Base-by-base conservation (phyloP, 2,329 filamentous ascomycete genomes). In the Aspergillus tamarii region DNA sequence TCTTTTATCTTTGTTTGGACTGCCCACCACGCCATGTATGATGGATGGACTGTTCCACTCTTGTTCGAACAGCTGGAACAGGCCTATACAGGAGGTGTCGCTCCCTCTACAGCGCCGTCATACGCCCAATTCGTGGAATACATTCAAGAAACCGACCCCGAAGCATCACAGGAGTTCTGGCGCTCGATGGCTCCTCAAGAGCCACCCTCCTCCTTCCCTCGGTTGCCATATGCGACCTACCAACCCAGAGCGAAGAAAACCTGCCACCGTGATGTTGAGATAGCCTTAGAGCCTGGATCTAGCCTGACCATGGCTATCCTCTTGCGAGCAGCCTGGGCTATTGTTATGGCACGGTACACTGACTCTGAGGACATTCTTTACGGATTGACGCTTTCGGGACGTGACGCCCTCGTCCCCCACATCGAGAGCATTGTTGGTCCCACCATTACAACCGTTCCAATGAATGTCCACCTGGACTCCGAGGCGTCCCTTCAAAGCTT, bases 401-500 rank as follows among this genome's bases (percentile, higher is more conserved):
- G 65, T 5, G 23, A 66, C 23, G 55, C 34, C 4, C 30, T 46
- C 32, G 61, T 64, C 30, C 58, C 43, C 9, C 46, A 34, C 14
- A 61, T 66, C n/a, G 64, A 64, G 2, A 11, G 52, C 5, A 61
- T 64, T 21, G 36, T 52, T 34, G 65, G 62, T 16, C 65, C 65
- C 1, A 61, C 59, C 4, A 62, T 67, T 7, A 54, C 65, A 2
- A 66, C 65, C 4, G 60, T 64, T 19, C 65, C 65, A 6, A 21
- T 67, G 11, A 54, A 65, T 4, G 54, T 69, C 11, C 14, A 14
- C 11, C 14, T 67, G 10, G 4, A 56, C 9, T 23, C 46, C 4
- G 34, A 39, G 0, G 4, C 30, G 2, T 74, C 75, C 23, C 73
- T 77, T 1, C 70, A 74, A 0, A 80, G 84, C 43, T 88, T 84